Base-by-base conservation (phyloP, 495 filamentous ascomycete genomes). In the Penicillium malachiteum region DNA sequence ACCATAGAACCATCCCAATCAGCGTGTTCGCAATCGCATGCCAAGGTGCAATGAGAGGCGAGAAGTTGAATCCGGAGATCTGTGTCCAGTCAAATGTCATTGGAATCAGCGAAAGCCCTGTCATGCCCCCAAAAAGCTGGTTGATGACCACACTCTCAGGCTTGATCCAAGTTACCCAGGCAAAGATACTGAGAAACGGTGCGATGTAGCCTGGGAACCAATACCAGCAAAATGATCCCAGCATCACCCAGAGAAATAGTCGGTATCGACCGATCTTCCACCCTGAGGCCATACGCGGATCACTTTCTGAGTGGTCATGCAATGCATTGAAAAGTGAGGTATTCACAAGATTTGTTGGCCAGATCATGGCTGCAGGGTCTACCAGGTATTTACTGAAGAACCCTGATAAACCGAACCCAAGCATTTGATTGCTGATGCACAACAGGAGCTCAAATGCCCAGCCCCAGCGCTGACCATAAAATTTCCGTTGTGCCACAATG, bases 321-420 rank as follows among this genome's bases (percentile, higher is more conserved):
- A 90, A 84, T 13, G 85, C 85, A 45, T 83, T 81, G 73, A 91
- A 87, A 8, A 91, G 70, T 5, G 86, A 75, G 0, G 84, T 78
- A 16, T 81, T 81, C 57, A 87, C 83, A 16, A 91, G 72, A 44
- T 78, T 87, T 2, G 74, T 75, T 0, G 88, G 87, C 86, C 87
- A 91, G 56, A 91, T 89, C 85, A 90, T 89, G 8, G 87, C 80
- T 3, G 86, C 84, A 5, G 65, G 68, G 17, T 54, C 17, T 37
- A 90, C 86, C 40, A 90, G 67, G 58, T 85, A 87, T 14, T 81
- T 76, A 47, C 83, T 78, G 49, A 84, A 83, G 53, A 90, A 82
- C 14, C 88, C 88, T 0, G 86, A 87, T 56, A 91, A 73, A 3
- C 86, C 87, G 60, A 88, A 89, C 1, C 88, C 87, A 34, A 90